Conservation (phyloP, 768 basidiomycete species). For the Lentinula guzmanii region DNA sequence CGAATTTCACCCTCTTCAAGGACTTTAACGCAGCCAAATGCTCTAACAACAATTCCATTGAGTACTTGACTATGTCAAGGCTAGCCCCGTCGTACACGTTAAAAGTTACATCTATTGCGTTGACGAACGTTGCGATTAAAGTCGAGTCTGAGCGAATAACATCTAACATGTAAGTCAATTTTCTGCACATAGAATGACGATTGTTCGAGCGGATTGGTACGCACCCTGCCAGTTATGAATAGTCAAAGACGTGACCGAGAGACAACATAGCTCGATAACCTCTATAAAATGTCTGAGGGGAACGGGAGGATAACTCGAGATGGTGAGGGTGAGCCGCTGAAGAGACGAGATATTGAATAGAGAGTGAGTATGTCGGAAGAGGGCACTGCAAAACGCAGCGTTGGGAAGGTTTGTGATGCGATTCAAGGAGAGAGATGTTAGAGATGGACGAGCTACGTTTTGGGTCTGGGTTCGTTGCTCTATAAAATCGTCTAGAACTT, state of each 20-base stretch:
- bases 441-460: not conserved
- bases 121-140: not conserved
- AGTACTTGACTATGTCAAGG: not conserved
- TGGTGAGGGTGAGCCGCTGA: not conserved
- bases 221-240: not conserved
- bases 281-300: not conserved
- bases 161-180: not conserved
- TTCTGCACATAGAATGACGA: not conserved
- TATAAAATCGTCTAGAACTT: not conserved
- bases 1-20: not conserved
- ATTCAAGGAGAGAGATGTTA: not conserved
- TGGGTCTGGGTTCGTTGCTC: not conserved
- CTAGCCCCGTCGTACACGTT: not conserved
- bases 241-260: not conserved
- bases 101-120: not conserved
- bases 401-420: not conserved
- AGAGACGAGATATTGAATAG: not conserved
- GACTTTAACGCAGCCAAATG: not conserved
- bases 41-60: not conserved
- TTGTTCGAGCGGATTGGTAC: not conserved
- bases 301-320: not conserved
- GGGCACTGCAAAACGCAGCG: not conserved
- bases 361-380: not conserved
- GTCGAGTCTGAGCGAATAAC: not conserved
- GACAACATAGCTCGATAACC: not conserved